Base-by-base conservation (phyloP, 2,329 filamentous ascomycete species). In the Hortaea werneckii region DNA sequence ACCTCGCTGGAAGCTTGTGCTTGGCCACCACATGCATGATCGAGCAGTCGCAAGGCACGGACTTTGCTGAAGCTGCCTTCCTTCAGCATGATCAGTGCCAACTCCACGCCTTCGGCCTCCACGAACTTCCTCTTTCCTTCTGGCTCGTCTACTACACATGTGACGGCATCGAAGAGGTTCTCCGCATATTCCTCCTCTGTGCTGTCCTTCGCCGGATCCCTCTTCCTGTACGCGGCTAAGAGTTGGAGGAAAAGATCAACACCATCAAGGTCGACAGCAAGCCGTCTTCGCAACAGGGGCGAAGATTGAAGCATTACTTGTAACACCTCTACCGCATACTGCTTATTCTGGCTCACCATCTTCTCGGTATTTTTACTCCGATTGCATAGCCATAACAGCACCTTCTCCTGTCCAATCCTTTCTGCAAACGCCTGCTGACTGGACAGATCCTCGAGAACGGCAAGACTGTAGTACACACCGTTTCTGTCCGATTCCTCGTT, bases 171-270 rank as follows among this genome's bases (percentile, higher is more conserved):
- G 63, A 98, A 98, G 0, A 95, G 62, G 54, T 98, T 95, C 65
- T 94, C 87, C 61, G 94, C 85, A 62, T 86, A 95, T 67, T 98
- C 92, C 61, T 95, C 89, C 64, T 96, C 92, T 42, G 92, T 83
- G 29, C 83, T 81, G 48, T 88, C 87, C 59, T 85, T 90, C 41
- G 81, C 77, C 0, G 92, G 92, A 60, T 98, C 89, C 41, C 82
- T 78, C 68, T 84, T 85, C 46, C 92, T 81, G 67, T 96, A 98
- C 1, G 82, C 72, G 1, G 89, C 86, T 0, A 94, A 77, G 0
- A 94, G 74, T 65, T 94, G 87, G 10, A 98, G 79, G 54, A 95
- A 72, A 3, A 76, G 65, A 57, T 98, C 90, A 6, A 92, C 74
- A 0, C 85, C 83, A 50, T 94, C 82, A 10, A 63, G 48, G 26